Evolutionary conservation across 2,329 filamentous ascomycete species (phyloP), one percentile per base, ranked within the genome.

Genomic region (Torrubiellomyces zombiae): DNA sequence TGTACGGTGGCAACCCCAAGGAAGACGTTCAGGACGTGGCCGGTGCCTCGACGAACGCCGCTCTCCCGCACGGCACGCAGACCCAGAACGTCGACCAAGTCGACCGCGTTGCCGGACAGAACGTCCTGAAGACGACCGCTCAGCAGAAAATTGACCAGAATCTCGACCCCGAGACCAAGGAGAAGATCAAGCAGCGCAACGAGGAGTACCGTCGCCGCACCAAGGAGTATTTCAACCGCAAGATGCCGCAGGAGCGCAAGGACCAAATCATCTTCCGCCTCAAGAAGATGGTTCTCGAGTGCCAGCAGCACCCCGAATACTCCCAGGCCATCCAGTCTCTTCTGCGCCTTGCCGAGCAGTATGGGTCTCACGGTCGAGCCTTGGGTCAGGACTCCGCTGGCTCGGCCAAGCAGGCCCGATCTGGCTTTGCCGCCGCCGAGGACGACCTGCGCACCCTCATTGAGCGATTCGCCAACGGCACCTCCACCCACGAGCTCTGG

Each of bases 261-360:
- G 83, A 95, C 6, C 83, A 93, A 60, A 75, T 75, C 28, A 75
- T 94, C 40, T 93, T 74, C 67, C 79, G 89, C 18, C 56, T 98
- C 37, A 98, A 71, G 72, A 95, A 95, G 70, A 92, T 95, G 78
- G 59, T 98, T 19, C 73, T 94, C 22, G 89, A 98, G 54, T 83
- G 92, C 40, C 89, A 98, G 56, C 80, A 86, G 28, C 89, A 95
- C 45, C 70, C 80, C 30, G 86, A 98, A 42, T 98, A 95, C 52
- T 74, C 85, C 38, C 67, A 78, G 50, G 89, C 89, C n/a, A 75
- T 98, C 34, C 71, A 83, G 40, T 91, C 86, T 3, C 60, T 98
- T 5, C 65, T 98, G 16, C 61, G 69, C 20, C 61, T 98, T 24
- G 83, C 82, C 6, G 83, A 93, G 55, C 69, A 75, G 38, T 98